A percentile compares a stretch with the other conserved stretches of the same genome.
Conservation (phyloP, 495 filamentous ascomycete species). For the Apiosordaria backusii region DNA sequence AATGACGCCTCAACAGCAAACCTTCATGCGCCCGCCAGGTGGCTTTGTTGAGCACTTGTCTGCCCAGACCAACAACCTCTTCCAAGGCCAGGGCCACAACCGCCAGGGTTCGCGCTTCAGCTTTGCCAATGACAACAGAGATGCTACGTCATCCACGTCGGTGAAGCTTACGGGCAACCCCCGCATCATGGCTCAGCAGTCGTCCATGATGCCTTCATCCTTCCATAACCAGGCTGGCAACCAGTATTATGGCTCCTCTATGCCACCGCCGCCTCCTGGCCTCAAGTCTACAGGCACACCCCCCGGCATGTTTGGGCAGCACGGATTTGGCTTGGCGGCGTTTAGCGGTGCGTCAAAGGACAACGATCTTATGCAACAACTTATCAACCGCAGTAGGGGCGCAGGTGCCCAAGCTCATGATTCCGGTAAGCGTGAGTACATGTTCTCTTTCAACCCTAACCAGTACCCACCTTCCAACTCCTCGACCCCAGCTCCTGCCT, state of each 20-base stretch:
- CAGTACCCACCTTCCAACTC: slow-evolving; percentile 71
- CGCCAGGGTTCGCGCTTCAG: slow-evolving; percentile 85
- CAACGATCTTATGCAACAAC: slow-evolving; percentile 71
- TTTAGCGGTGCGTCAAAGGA: slow-evolving; percentile 61
- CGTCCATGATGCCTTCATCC: slow-evolving; percentile 78
- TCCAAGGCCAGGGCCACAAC: slow-evolving; percentile 74
- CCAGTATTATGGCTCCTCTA: slow-evolving; percentile 62
- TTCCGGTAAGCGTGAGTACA: slow-evolving; percentile 93
- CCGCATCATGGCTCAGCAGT: slow-evolving; percentile 84
- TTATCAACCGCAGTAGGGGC: slow-evolving; percentile 62
- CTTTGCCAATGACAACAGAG: slow-evolving; percentile 71
- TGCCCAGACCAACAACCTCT: slow-evolving; percentile 49
- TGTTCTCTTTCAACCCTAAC: slow-evolving; percentile 66
- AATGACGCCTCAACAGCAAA: slow-evolving; percentile 80
- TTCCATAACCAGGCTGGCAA: slow-evolving; percentile 57
- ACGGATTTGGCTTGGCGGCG: slow-evolving; percentile 61
- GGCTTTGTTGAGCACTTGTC: slow-evolving; percentile 55
- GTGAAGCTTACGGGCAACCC: slow-evolving; percentile 81
- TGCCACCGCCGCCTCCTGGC: slow-evolving; percentile 91
- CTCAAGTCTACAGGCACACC: slow-evolving; percentile 92
- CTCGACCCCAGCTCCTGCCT: slow-evolving; percentile 83
- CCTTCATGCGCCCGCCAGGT: slow-evolving; percentile 57
- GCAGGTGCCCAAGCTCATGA: slow-evolving; percentile 67
- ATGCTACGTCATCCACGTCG: slow-evolving; percentile 54
- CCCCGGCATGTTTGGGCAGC: slow-evolving; percentile 76